Evolutionary conservation across 768 basidiomycete species (phyloP), one percentile per base, ranked within the genome.

Genomic region (Hypholoma sublateritium): DNA sequence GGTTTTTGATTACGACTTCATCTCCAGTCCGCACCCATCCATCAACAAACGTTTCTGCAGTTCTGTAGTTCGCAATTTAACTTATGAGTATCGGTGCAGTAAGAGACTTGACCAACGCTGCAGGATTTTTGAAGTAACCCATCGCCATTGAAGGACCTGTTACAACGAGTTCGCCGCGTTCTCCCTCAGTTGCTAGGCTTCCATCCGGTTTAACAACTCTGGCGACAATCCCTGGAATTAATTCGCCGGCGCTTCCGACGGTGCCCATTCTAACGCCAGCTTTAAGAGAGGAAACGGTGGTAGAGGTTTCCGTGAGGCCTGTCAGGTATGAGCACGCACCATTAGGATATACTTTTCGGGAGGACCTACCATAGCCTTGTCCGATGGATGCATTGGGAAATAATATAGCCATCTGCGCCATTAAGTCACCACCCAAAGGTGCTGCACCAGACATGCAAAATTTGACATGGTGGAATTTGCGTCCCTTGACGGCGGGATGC

Each of bases 1-100:
- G 76, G 50, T 82, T 75, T 59, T 73, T 79, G 59, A 88, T 81
- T 64, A 90, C 77, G 37, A 89, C 88, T 67, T 89, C 86, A 63
- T 89, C 88, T 1, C 87, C 88, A 0, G 86, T 89, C 34, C 79
- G 80, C 22, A 88, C 80, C 87, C 87, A 86, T 28, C 77, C 85
- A 59, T 85, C 73, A 5, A 81, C 67, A 62, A 88, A 88, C 1
- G 86, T 83, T 63, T 87, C 85, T 47, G 78, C 79, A 2, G 86
- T 85, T 13, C 87, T 89, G 55, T 17, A 34, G 35, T 24, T 8
- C 47, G 19, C 19, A 25, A 32, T 5, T 61, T 61, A 28, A 25
- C 25, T 55, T 17, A 39, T 17, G 36, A 12, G 47, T 22, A 9
- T 36, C 41, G 9, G 19, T 8, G 19, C 16, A 21, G 19, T 16